Evolutionary conservation across 2,329 filamentous ascomycete species (phyloP).

Genomic region (Beauveria varroae): DNA sequence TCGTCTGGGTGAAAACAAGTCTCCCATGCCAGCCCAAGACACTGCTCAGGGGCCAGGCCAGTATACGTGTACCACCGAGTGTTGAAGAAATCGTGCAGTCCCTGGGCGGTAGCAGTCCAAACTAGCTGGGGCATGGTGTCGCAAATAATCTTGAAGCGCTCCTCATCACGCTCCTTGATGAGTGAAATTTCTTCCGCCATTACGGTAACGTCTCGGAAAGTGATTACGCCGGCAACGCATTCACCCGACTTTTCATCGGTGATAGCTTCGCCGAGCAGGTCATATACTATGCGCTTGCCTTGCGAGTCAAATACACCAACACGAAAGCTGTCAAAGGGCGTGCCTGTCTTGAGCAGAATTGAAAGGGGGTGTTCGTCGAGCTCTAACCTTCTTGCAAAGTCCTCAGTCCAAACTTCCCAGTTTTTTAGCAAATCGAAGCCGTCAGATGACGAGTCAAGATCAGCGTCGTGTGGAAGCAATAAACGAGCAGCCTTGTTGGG

Average conservation of each 20-base stretch:
- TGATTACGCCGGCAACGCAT: constrained; percentile 65
- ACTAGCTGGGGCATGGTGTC: constrained; percentile 66
- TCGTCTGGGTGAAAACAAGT: constrained; percentile 65
- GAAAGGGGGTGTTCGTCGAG: constrained; percentile 60
- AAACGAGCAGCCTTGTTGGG: constrained; percentile 59
- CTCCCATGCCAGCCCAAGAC: constrained; percentile 55
- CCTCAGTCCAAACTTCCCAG: constrained; percentile 57
- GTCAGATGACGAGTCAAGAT: constrained; percentile 33
- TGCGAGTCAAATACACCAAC: constrained; percentile 55
- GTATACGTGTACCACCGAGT: constrained; percentile 76
- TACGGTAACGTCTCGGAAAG: constrained; percentile 64
- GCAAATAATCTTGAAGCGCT: constrained; percentile 67
- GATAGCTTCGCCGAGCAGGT: constrained; percentile 60
- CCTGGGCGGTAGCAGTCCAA: constrained; percentile 64
- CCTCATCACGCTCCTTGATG: constrained; percentile 64
- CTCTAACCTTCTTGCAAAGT: constrained; percentile 53
- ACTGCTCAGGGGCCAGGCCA: constrained; percentile 55
- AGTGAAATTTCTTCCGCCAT: constrained; percentile 62
- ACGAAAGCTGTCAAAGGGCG: constrained; percentile 49
- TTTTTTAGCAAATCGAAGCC: constrained; percentile 50
- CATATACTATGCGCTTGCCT: constrained; percentile 49
- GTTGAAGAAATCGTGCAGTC: constrained; percentile 65
- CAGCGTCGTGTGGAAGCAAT: constrained; percentile 38
- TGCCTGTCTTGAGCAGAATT: constrained; percentile 52
- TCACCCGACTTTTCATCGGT: constrained; percentile 60